phyloP scores from a whole-genome alignment of 495 filamentous ascomycete genomes.

The Halenospora varia region DNA sequence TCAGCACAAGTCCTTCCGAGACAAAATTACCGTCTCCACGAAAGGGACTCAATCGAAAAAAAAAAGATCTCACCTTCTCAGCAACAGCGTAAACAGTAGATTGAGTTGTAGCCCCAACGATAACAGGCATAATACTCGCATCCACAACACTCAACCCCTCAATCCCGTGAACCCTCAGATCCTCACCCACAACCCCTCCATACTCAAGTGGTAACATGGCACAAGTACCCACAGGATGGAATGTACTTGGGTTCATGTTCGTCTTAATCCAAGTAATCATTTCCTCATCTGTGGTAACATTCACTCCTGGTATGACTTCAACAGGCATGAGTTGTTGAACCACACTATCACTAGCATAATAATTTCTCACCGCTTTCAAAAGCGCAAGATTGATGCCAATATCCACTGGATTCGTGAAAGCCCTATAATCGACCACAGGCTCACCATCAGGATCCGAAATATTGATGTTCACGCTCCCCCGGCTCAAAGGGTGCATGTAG shows the following conservation, averaged over 20 bases:
- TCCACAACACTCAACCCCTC: conserved; percentile 45
- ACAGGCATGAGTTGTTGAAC: not conserved
- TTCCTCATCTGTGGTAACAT: conserved; percentile 1
- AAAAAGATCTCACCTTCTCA: conserved; percentile 35
- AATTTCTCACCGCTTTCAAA: conserved; percentile 31
- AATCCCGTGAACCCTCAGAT: conserved; percentile 50
- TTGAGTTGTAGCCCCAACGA: conserved; percentile 38
- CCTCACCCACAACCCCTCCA: conserved; percentile 50
- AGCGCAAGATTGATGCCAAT: conserved; percentile 37
- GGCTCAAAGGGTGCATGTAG: conserved; percentile 40
- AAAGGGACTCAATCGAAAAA: not conserved
- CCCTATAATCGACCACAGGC: conserved; percentile 44
- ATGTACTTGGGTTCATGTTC: conserved; percentile 22
- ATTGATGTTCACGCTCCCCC: conserved; percentile 45
- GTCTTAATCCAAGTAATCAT: not conserved
- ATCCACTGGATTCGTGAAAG: conserved; percentile 46
- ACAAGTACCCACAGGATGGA: conserved; percentile 37
- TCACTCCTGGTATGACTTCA: conserved; percentile 1
- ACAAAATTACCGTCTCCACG: not conserved
- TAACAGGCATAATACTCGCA: conserved; percentile 40
- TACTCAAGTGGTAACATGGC: conserved; percentile 39
- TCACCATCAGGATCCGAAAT: conserved; percentile 27
- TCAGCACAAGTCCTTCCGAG: not conserved
- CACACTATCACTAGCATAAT: not conserved
- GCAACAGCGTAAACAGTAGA: conserved; percentile 53